Evolutionary conservation across 225 moss, liverwort and hornwort species (phyloP).

Genomic region (Straminergon stramineum): DNA sequence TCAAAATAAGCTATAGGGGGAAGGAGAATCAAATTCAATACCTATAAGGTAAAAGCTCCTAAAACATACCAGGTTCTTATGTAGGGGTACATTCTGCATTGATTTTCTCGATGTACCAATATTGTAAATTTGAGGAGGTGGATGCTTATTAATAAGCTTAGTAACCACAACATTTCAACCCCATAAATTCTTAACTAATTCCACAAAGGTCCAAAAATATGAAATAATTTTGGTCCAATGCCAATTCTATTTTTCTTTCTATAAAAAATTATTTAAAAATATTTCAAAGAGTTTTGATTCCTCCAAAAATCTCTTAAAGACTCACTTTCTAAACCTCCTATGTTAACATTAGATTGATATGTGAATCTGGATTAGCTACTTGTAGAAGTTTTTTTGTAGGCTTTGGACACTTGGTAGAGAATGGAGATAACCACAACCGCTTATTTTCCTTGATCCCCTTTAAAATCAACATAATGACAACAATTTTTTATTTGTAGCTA

Average conservation of each 20-base stretch:
- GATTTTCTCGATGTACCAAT: background rate
- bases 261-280: background rate
- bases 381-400: background rate
- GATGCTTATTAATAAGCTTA: background rate
- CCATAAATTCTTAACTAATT: background rate
- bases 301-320: accelerated
- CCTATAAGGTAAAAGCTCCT: accelerated
- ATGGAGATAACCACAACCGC: background rate
- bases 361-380: background rate
- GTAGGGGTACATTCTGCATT: background rate
- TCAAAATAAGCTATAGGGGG: accelerated
- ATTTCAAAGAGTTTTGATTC: background rate
- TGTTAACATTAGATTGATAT: background rate
- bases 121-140: background rate
- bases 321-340: background rate
- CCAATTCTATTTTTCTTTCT: background rate
- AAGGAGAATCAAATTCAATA: background rate
- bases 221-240: background rate
- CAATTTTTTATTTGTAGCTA: too few species aligned
- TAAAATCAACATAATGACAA: background rate
- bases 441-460: background rate
- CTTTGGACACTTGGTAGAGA: accelerated
- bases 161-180: background rate
- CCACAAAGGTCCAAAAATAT: background rate
- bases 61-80: background rate